Conservation (phyloP, 176 grass and related monocot genomes). For the Lolium perenne region DNA sequence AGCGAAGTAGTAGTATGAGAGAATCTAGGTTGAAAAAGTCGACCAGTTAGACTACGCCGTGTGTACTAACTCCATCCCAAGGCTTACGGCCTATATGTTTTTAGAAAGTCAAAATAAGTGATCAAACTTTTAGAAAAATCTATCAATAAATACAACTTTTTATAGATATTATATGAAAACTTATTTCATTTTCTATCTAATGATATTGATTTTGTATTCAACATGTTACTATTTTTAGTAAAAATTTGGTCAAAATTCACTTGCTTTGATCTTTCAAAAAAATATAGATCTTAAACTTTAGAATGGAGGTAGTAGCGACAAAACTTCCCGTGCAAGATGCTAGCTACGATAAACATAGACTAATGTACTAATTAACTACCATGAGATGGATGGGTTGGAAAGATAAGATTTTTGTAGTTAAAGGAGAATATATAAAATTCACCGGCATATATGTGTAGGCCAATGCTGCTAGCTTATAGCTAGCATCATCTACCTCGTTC, state of each 20-base stretch:
- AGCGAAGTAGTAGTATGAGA: neutral
- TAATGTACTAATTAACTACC: neutral
- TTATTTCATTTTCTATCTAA: too few species aligned
- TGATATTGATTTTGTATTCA: too few species aligned
- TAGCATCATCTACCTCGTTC: neutral
- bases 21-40: neutral
- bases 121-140: too few species aligned
- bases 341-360: neutral
- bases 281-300: too few species aligned
- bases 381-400: neutral
- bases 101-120: too few species aligned
- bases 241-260: too few species aligned
- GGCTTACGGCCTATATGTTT: too few species aligned
- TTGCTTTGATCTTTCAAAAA: too few species aligned
- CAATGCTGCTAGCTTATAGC: neutral
- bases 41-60: neutral
- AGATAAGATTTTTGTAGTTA: neutral
- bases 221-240: too few species aligned
- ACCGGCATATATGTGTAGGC: neutral
- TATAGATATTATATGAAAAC: too few species aligned
- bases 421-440: neutral
- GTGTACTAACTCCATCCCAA: too few species aligned
- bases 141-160: too few species aligned
- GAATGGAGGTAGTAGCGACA: neutral
- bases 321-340: slow-evolving; percentile 12